These are phyloP conservation scores for Aspergillus melleus DNA, from an alignment of 2,329 filamentous ascomycete genomes.

Conservation along the genomic window DNA sequence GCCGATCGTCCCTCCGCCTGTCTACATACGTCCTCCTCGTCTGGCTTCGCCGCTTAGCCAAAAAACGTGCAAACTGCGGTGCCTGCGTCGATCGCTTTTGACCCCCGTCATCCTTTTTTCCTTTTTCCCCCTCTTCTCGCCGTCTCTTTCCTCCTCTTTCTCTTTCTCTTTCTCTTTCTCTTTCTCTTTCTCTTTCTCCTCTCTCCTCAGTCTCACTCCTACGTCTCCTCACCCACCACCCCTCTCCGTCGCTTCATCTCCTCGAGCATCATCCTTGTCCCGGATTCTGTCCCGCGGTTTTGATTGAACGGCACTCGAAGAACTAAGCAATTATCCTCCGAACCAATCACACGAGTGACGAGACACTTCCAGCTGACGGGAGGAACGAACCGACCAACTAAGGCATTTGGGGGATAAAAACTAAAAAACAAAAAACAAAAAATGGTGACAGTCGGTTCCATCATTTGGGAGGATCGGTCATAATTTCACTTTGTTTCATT, in stretches of 20 bases:
- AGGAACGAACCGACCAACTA: neutral
- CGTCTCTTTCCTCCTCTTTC: neutral
- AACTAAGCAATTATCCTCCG: neutral
- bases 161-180: neutral
- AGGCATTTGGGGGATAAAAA: neutral
- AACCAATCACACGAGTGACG: neutral
- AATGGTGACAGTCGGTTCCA: conserved; percentile 8
- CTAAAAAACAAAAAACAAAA: neutral
- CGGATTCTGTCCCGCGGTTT: neutral
- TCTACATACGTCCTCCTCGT: conserved; percentile 11
- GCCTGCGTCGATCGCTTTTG: conserved; percentile 9
- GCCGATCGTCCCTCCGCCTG: conserved; percentile 18
- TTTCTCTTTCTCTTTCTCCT: neutral
- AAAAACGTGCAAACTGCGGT: neutral
- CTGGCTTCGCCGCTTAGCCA: neutral
- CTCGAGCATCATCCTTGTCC: neutral
- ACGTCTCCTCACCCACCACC: neutral
- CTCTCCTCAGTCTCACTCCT: neutral
- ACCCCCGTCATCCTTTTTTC: neutral
- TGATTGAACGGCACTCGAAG: neutral
- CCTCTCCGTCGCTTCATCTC: neutral
- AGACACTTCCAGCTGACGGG: neutral
- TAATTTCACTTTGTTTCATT: conserved; percentile 3
- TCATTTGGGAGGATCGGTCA: conserved; percentile 10
- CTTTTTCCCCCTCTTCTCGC: neutral